Evolutionary conservation across 1,284 basidiomycete species (phyloP).

Genomic region (Rhizopogon parksii): DNA sequence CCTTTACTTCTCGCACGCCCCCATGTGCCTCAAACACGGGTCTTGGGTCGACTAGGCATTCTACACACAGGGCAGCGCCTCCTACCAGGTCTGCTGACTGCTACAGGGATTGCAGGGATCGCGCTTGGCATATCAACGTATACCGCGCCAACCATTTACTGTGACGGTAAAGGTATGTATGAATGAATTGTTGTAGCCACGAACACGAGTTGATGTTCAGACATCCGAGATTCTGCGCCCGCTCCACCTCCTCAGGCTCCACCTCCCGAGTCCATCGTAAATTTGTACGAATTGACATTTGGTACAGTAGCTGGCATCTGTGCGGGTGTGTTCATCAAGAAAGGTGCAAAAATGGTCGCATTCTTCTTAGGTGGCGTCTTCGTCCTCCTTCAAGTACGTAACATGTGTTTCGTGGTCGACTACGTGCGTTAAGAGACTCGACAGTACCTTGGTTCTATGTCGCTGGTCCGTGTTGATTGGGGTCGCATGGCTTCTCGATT

Average conservation of each 20-base stretch:
- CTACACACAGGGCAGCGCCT: neutral
- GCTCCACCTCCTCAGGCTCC: constrained; percentile 32
- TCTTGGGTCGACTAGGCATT: neutral
- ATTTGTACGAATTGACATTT: constrained; percentile 79
- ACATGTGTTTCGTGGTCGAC: neutral
- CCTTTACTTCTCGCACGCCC: neutral
- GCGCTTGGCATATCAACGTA: constrained; percentile 31
- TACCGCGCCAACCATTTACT: constrained; percentile 24
- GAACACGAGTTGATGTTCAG: constrained; percentile 11
- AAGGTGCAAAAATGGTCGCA: constrained; percentile 79
- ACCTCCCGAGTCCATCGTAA: constrained; percentile 64
- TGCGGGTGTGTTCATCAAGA: constrained; percentile 90
- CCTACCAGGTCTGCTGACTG: constrained; percentile 19
- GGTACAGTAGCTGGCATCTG: constrained; percentile 85
- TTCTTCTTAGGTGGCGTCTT: constrained; percentile 84
- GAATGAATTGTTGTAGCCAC: constrained; percentile 7
- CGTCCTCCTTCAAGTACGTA: constrained; percentile 74
- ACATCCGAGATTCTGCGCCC: neutral
- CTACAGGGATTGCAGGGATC: constrained; percentile 28
- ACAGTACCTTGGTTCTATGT: constrained; percentile 71
- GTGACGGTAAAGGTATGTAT: constrained; percentile 30
- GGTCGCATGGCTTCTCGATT: constrained; percentile 50
- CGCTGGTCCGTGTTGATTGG: constrained; percentile 82
- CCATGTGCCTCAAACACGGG: neutral
- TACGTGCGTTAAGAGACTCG: constrained; percentile 1